Conservation (phyloP, 2,329 filamentous ascomycete species). For the Aspergillus ustus region DNA sequence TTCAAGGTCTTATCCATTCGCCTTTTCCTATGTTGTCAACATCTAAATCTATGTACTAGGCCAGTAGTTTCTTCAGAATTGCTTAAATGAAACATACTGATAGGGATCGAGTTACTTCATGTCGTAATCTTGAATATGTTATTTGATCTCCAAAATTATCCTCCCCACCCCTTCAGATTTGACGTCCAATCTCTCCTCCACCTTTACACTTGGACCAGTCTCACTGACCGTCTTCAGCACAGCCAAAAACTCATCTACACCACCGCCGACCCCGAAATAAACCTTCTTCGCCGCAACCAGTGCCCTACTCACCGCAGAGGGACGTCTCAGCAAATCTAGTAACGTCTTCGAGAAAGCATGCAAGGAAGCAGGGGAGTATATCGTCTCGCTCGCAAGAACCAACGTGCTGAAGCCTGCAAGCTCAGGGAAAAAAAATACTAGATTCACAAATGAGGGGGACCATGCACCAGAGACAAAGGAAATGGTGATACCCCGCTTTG, state of each 20-base stretch:
- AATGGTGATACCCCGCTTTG: slow-evolving; percentile 50
- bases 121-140: too few relatives aligned
- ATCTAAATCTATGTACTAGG: not conserved
- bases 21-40: slow-evolving; percentile 28
- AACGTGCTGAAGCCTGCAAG: slow-evolving; percentile 45
- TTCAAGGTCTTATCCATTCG: slow-evolving; percentile 32
- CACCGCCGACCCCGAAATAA: slow-evolving; percentile 70
- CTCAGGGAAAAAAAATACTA: slow-evolving; percentile 44
- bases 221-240: slow-evolving; percentile 35
- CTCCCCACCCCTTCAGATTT: slow-evolving; percentile 51
- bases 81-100: not conserved
- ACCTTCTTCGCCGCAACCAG: slow-evolving; percentile 67
- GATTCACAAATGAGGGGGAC: slow-evolving; percentile 53
- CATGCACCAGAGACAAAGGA: slow-evolving; percentile 65
- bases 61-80: not conserved
- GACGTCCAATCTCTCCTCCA: slow-evolving; percentile 41
- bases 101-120: too few relatives aligned
- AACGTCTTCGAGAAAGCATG: slow-evolving; percentile 61
- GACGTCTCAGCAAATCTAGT: slow-evolving; percentile 53
- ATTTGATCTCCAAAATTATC: slow-evolving; percentile 43
- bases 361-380: slow-evolving; percentile 63
- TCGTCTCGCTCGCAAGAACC: slow-evolving; percentile 67
- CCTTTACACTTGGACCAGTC: slow-evolving; percentile 27
- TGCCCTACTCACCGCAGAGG: slow-evolving; percentile 47
- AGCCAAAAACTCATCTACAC: slow-evolving; percentile 62